Percentiles rank a stretch among this genome's conserved stretches.
phyloP scores from a whole-genome alignment of 2,329 filamentous ascomycete genomes.

The Daldinia sp. region DNA sequence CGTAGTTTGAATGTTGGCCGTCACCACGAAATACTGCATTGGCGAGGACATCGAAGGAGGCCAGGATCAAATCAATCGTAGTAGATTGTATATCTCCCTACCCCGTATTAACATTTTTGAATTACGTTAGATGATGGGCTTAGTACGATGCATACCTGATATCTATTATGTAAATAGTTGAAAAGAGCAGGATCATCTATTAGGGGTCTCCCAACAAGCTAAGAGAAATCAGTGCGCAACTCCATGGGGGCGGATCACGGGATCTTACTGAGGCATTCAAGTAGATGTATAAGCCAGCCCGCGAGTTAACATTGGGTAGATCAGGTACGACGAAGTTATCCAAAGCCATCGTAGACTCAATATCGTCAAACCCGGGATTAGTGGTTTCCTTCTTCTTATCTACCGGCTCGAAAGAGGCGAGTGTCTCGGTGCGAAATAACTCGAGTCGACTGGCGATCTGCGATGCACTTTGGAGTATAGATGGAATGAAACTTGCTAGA shows the following conservation, averaged over 20 bases:
- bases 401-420: constrained; percentile 62
- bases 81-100: constrained; percentile 80
- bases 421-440: constrained; percentile 64
- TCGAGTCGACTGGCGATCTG: constrained; percentile 64
- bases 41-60: constrained; percentile 87
- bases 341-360: constrained; percentile 64
- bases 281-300: constrained; percentile 85
- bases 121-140: neutral
- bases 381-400: constrained; percentile 61
- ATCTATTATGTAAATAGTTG: constrained; percentile 83
- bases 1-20: constrained; percentile 66
- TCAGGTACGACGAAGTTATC: constrained; percentile 68
- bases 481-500: constrained; percentile 62
- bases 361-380: constrained; percentile 63
- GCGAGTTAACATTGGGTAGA: constrained; percentile 75
- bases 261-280: constrained; percentile 78
- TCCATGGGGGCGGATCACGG: neutral
- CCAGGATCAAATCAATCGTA: constrained; percentile 83
- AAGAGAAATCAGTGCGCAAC: constrained; percentile 41
- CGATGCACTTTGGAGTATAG: constrained; percentile 64
- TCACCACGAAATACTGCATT: constrained; percentile 80
- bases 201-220: constrained; percentile 83
- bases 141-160: constrained; percentile 65
- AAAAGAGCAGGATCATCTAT: constrained; percentile 83
- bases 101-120: neutral